These are phyloP conservation scores for Eucalyptus grandis DNA, from an alignment of 345 rosid genomes.

Conservation along the genomic window DNA sequence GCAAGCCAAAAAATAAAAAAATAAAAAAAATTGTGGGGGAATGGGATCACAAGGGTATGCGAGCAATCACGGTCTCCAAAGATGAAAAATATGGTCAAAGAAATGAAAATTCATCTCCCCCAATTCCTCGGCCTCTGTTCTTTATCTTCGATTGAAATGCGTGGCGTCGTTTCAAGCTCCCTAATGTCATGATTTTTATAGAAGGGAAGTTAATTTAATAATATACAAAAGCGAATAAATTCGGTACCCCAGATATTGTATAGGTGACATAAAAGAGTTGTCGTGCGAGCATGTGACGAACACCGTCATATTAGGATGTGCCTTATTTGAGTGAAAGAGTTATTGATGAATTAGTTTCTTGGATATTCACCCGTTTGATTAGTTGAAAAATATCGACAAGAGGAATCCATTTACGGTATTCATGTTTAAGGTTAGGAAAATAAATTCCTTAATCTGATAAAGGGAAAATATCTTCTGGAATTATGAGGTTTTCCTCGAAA, in stretches of 20 bases:
- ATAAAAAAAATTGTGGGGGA: background rate
- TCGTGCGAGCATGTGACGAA: background rate
- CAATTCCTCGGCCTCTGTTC: slow-evolving; percentile 37
- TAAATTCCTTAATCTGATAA: background rate
- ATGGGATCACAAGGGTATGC: background rate
- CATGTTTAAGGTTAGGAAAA: background rate
- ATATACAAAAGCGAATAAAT: background rate
- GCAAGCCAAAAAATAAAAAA: background rate
- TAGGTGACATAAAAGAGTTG: background rate
- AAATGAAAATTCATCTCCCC: slow-evolving; percentile 2
- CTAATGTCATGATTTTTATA: background rate
- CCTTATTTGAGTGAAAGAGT: background rate
- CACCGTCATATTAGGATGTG: background rate
- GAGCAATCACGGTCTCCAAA: slow-evolving; percentile 20
- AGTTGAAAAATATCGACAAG: background rate
- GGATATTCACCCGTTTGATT: background rate
- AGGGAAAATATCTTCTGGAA: background rate
- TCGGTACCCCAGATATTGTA: background rate
- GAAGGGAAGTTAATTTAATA: background rate
- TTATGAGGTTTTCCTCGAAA: background rate
- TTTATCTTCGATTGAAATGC: background rate
- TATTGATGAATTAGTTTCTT: background rate
- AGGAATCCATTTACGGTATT: background rate
- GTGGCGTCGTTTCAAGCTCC: background rate
- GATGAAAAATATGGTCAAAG: background rate